Percentiles rank a stretch among this genome's conserved stretches.
Evolutionary conservation across 2,329 filamentous ascomycete species (phyloP).

Genomic region (Xylaria sp.): DNA sequence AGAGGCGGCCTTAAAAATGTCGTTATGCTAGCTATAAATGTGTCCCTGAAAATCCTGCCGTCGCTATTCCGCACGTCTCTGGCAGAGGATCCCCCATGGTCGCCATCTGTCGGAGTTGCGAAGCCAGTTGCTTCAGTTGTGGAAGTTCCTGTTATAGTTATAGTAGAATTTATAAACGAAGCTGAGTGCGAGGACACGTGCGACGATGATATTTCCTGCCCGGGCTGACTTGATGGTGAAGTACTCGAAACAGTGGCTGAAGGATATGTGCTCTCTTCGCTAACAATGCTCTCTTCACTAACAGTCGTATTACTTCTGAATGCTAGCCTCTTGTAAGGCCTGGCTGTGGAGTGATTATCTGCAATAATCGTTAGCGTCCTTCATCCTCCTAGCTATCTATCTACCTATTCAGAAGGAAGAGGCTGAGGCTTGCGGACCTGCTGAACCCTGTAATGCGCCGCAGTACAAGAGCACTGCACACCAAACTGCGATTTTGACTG

Average conservation of each 20-base stretch:
- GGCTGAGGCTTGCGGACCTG: constrained; percentile 25
- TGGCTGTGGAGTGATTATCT: constrained; percentile 20
- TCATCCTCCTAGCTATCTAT: not conserved
- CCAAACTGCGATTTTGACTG: constrained; percentile 24
- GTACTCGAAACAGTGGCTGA: constrained; percentile 1
- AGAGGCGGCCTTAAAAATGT: constrained; percentile 24
- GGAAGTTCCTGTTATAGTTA: not conserved
- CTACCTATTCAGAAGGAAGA: constrained; percentile 19
- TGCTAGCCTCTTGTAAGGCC: constrained; percentile 21
- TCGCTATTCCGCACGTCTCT: constrained; percentile 3
- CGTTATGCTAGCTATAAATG: constrained; percentile 33
- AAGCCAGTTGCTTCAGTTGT: not conserved
- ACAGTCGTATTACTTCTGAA: constrained; percentile 24
- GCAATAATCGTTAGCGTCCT: constrained; percentile 25
- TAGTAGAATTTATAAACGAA: constrained; percentile 5
- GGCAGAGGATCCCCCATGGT: constrained; percentile 1
- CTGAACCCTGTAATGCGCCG: constrained; percentile 16
- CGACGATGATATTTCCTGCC: constrained; percentile 16
- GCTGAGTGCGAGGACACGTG: not conserved
- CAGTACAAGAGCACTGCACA: constrained; percentile 33
- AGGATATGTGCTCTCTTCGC: constrained; percentile 7
- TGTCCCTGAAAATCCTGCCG: constrained; percentile 10
- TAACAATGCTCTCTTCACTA: constrained; percentile 2
- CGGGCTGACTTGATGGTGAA: not conserved
- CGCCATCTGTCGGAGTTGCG: constrained; percentile 1